Evolutionary conservation across 768 basidiomycete genomes (phyloP).

Genomic region (Mycena vitilis): DNA sequence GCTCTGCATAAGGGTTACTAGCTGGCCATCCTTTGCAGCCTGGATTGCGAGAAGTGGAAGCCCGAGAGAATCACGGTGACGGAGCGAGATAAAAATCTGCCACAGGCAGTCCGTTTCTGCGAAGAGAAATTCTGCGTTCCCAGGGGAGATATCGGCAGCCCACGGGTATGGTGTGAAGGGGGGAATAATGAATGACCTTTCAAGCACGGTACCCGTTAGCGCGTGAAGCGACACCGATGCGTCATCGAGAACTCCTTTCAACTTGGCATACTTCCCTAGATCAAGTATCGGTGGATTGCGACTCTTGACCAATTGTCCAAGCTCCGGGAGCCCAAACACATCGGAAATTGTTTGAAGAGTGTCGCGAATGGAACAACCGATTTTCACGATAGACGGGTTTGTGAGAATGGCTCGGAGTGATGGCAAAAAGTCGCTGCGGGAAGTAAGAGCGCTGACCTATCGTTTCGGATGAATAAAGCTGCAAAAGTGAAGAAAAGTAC

Average conservation of each 20-base stretch:
- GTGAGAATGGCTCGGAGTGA: slow-evolving; percentile 13
- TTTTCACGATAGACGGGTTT: slow-evolving; percentile 17
- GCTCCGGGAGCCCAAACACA: neutral
- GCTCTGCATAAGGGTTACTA: neutral
- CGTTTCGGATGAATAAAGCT: neutral
- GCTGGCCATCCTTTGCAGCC: slow-evolving; percentile 1
- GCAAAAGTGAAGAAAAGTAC: neutral
- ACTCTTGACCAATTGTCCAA: neutral
- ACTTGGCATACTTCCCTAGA: slow-evolving; percentile 11
- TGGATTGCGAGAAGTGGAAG: slow-evolving; percentile 2
- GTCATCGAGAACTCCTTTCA: neutral
- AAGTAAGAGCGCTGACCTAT: slow-evolving; percentile 5
- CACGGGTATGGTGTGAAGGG: neutral
- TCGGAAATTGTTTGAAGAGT: slow-evolving; percentile 10
- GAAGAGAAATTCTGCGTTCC: neutral
- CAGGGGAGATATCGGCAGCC: neutral
- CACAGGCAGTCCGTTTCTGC: slow-evolving; percentile 9
- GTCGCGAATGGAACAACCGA: neutral
- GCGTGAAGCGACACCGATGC: neutral
- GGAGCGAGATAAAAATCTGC: slow-evolving; percentile 3
- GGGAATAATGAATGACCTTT: neutral
- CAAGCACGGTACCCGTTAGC: neutral
- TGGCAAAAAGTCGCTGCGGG: slow-evolving; percentile 2
- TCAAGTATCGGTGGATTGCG: slow-evolving; percentile 4
- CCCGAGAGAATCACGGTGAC: neutral